Base-by-base conservation (phyloP, 495 filamentous ascomycete genomes). In the Daldinia caldariorum region DNA sequence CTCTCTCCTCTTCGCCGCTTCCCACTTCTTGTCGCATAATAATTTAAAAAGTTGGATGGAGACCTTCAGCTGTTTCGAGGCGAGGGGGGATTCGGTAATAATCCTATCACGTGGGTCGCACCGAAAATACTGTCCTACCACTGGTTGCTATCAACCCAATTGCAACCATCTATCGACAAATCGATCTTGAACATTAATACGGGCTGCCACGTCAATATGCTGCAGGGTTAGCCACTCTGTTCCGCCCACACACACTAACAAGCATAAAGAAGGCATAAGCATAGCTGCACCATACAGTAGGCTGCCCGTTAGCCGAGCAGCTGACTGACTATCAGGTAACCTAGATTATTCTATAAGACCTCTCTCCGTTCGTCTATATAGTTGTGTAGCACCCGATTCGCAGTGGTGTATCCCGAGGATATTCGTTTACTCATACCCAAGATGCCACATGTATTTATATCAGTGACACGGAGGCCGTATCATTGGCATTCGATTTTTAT, bases 121-220 rank as follows among this genome's bases (percentile, higher is more conserved):
- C 45, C 4, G 22, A 3, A 10, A 64, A 65, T 20, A 5, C 57
- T 13, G 16, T 62, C 51, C 43, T 65, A 13, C 37, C 54, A 66
- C 65, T 72, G 70, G 70, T 14, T 65, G 34, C 16, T 37, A 12
- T 22, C 9, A 61, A 61, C 43, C 70, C 65, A 68, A 31, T 68
- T 50, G 65, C 41, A 61, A 57, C 64, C 53, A 26, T 45, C 39
- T 39, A 63, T 71, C 63, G 38, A 58, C 65, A 62, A 72, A 68
- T 69, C 65, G 70, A 72, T 72, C 70, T 72, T 20, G 26, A 14
- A 61, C 47, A 66, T 69, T 66, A 68, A 72, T 72, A 68, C 68
- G 61, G 65, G 58, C 53, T 72, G 70, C 70, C 70, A 72, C 70
- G 70, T 72, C 70, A 72, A 72, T 72, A 26, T 68, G 61, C 64